Evolutionary conservation across 2,329 filamentous ascomycete species (phyloP), one percentile per base, ranked within the genome.

Genomic region (Eurotiales sp.): DNA sequence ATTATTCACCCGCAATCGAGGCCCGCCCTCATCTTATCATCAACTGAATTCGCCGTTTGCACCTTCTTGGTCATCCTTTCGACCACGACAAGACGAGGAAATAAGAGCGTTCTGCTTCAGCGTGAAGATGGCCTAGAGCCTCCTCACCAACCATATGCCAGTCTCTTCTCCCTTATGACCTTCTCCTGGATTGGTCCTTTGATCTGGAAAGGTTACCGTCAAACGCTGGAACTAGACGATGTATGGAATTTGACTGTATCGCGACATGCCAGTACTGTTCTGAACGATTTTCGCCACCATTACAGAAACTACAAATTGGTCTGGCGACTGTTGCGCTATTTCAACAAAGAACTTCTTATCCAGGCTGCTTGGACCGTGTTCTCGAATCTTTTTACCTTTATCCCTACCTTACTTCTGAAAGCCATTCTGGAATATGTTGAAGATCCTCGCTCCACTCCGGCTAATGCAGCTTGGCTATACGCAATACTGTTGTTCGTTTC

Each of bases 361-460:
- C 93, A 99, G 68, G 90, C 86, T 55, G 70, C 78, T 15, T 93
- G 90, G 83, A 91, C 91, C 15, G 78, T 86, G 2, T 74, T 95
- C 15, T 85, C 86, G 8, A 90, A 89, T 17, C 68, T 93, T 32
- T 87, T 97, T 58, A 91, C 88, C 2, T 99, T 97, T 71, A 84
- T 88, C 12, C 93, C 93, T 1, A 99, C 93, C 2, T 76, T 99
- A 43, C 80, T 99, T 17, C 79, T 99, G 36, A 92, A 91, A 66
- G 87, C 87, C 14, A 97, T 99, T 55, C 77, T 99, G 23, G 85
- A 96, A 68, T 96, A 95, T 63, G 87, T 97, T n/a, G 90, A 99
- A 71, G 77, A 87, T 50, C 90, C 91, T 1, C 78, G 82, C 1
- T 75, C 77, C 3, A 86, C 86, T 0, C 91, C 93, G 0, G 73